Evolutionary conservation across 2,329 filamentous ascomycete species (phyloP).

Genomic region (Neonectria magnoliae): DNA sequence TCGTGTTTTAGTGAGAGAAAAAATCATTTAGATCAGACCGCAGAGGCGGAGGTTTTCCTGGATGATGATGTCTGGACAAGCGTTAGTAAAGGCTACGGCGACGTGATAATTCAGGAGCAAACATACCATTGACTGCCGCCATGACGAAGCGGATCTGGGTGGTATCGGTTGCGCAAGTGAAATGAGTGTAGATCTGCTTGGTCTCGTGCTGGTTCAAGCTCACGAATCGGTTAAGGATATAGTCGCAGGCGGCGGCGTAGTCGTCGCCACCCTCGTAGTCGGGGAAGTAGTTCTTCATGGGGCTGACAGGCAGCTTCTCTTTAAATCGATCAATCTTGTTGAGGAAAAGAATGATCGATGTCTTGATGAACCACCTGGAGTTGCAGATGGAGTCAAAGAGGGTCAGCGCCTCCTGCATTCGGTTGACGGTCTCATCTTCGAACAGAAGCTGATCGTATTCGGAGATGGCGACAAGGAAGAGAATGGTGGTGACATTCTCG

Average conservation of each 20-base stretch:
- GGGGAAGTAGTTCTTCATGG: slow-evolving; percentile 90
- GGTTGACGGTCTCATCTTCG: slow-evolving; percentile 95
- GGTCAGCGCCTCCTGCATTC: slow-evolving; percentile 90
- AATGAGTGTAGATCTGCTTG: slow-evolving; percentile 99
- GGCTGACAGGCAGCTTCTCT: slow-evolving; percentile 82
- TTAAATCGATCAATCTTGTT: slow-evolving; percentile 94
- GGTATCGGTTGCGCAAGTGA: slow-evolving; percentile 98
- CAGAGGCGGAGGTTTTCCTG: slow-evolving; percentile 98
- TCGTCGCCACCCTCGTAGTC: slow-evolving; percentile 96
- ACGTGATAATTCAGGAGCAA: neutral
- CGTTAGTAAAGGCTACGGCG: slow-evolving; percentile 54
- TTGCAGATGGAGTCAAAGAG: slow-evolving; percentile 90
- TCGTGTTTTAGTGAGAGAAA: slow-evolving; percentile 50
- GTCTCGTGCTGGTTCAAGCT: slow-evolving; percentile 98
- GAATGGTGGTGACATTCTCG: slow-evolving; percentile 95
- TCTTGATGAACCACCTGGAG: slow-evolving; percentile 90
- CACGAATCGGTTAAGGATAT: slow-evolving; percentile 98
- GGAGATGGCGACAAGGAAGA: slow-evolving; percentile 96
- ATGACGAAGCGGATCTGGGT: slow-evolving; percentile 99
- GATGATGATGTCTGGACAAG: slow-evolving; percentile 90
- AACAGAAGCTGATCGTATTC: slow-evolving; percentile 97
- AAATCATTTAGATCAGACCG: slow-evolving; percentile 83
- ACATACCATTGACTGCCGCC: slow-evolving; percentile 96
- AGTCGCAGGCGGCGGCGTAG: slow-evolving; percentile 95
- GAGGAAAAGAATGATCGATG: slow-evolving; percentile 87